Conservation (phyloP, 345 rosid genomes). For the Eucalyptus albens region DNA sequence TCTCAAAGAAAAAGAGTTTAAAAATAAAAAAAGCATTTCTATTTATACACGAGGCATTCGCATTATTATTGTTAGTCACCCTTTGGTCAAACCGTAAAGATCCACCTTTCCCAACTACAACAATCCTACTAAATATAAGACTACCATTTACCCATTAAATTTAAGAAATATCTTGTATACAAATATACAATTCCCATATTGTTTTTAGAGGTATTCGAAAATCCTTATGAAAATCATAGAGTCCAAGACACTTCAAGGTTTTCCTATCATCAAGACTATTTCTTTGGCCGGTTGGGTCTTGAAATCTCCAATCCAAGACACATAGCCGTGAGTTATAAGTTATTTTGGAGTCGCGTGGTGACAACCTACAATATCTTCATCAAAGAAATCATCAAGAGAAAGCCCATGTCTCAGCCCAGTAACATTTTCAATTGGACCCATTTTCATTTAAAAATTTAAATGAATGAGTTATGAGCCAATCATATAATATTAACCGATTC, state of each 20-base stretch:
- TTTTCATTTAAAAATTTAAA: background rate
- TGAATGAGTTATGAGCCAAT: accelerated
- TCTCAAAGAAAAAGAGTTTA: too few species aligned
- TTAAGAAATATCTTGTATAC: background rate
- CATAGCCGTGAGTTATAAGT: background rate
- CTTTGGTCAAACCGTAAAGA: too few species aligned
- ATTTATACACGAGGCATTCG: too few species aligned
- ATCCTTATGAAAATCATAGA: background rate
- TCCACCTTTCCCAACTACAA: too few species aligned
- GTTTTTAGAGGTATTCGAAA: too few species aligned
- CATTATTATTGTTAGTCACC: too few species aligned
- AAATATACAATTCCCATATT: background rate
- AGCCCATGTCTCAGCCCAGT: background rate
- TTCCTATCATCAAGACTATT: background rate
- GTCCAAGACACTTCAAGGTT: background rate
- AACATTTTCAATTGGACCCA: background rate
- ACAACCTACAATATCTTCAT: background rate
- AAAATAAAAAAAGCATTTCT: too few species aligned
- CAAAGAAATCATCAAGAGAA: background rate
- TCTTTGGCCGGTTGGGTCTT: background rate
- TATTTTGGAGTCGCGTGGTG: accelerated
- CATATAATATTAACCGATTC: background rate
- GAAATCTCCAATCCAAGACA: background rate
- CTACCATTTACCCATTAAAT: background rate
- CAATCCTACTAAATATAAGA: background rate